These are phyloP conservation scores for Nakaseomyces sp. DNA, from an alignment of 1,139 yeast species.

Conservation along the genomic window DNA sequence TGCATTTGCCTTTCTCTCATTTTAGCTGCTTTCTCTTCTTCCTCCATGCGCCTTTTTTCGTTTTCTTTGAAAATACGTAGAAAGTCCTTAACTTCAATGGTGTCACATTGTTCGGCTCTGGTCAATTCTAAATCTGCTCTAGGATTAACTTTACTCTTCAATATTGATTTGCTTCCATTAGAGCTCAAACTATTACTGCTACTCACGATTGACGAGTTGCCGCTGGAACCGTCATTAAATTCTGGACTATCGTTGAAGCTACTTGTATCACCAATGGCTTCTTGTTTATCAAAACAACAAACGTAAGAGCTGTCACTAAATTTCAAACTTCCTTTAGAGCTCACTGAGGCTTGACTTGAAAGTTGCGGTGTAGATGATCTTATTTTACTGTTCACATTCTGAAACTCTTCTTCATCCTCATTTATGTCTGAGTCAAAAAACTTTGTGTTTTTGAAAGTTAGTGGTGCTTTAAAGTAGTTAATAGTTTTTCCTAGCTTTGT, in stretches of 20 bases:
- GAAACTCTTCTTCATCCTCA: background rate
- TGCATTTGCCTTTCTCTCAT: constrained; percentile 23
- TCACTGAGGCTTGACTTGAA: background rate
- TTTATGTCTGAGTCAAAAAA: background rate
- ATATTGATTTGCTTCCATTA: constrained; percentile 15
- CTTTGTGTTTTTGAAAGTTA: background rate
- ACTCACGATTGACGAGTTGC: background rate
- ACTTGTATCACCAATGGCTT: background rate
- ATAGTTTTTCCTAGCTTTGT: background rate
- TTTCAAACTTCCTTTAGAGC: constrained; percentile 1
- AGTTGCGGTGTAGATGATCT: background rate
- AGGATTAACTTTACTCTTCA: constrained; percentile 19
- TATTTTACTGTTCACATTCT: background rate
- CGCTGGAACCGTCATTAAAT: background rate
- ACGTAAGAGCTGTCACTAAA: background rate
- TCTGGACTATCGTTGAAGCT: background rate
- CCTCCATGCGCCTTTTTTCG: constrained; percentile 18
- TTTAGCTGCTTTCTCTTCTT: constrained; percentile 17
- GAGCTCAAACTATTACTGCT: constrained; percentile 2
- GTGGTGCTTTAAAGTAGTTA: background rate
- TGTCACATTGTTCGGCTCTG: constrained; percentile 23
- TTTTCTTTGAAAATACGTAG: constrained; percentile 17
- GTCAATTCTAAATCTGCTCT: constrained; percentile 18
- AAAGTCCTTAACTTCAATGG: constrained; percentile 19
- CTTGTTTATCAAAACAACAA: constrained; percentile 2